A percentile compares a stretch with the other conserved stretches of the same genome.
Conservation (phyloP, 805 yeast genomes). For the Hanseniaspora guilliermondii region DNA sequence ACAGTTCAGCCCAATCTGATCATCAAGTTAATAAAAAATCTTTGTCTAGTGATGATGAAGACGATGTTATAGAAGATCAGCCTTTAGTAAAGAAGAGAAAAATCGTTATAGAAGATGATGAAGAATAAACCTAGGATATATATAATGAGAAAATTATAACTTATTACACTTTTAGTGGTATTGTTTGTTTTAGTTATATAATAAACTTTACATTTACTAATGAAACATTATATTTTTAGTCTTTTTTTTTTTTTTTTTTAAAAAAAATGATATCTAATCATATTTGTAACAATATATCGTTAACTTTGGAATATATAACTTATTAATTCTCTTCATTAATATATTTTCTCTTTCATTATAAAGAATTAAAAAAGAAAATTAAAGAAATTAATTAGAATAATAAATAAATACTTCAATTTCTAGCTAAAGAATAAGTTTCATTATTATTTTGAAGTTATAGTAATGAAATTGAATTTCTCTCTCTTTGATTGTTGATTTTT, state of each 20-base stretch:
- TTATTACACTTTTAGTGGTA: background rate
- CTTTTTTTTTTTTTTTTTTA: too few relatives aligned
- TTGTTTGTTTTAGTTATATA: background rate
- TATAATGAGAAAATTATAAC: background rate
- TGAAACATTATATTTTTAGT: too few relatives aligned
- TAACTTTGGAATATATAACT: too few relatives aligned
- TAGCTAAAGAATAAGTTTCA: too few relatives aligned
- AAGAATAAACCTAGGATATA: conserved; percentile 15
- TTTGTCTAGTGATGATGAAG: conserved; percentile 15
- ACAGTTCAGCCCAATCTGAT: background rate
- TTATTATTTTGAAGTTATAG: too few relatives aligned
- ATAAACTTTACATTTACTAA: too few relatives aligned
- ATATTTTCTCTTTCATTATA: too few relatives aligned
- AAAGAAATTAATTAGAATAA: too few relatives aligned
- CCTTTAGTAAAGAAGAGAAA: conserved; percentile 16
- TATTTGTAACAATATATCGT: background rate
- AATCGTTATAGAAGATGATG: conserved; percentile 20
- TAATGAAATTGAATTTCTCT: background rate
- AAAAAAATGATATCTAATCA: too few relatives aligned
- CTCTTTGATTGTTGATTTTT: background rate
- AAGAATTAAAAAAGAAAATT: too few relatives aligned
- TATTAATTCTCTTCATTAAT: too few relatives aligned
- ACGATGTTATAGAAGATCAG: conserved; percentile 16
- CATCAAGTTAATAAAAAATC: conserved; percentile 14
- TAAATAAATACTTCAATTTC: too few relatives aligned